Evolutionary conservation across 768 basidiomycete species (phyloP), one percentile per base, ranked within the genome.

Genomic region (Pleurotus salmoneostramineus): DNA sequence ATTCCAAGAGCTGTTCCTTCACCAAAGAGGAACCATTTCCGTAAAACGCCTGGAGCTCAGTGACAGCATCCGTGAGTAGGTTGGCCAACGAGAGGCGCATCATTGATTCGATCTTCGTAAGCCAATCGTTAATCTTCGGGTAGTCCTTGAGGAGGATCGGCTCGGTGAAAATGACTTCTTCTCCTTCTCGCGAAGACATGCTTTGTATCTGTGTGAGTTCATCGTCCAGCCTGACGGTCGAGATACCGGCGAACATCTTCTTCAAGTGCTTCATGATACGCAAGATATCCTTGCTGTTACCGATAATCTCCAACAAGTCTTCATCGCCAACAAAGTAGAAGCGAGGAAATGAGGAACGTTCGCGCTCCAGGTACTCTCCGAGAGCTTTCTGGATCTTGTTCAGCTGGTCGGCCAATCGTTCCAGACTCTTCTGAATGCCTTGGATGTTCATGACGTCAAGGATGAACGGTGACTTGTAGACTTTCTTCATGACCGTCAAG

Each of bases 301-400:
- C 97, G 62, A 99, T 98, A 65, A 99, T 99, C 72, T 99, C 97
- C 61, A 99, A 81, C 60, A 99, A 75, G 69, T 99, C 97, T 69
- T 99, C 97, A 72, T 99, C 97, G 65, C 97, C 97, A 55, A 99
- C 95, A 66, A 99, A 99, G 75, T 99, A 99, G 78, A 99, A 99
- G 6, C 97, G 91, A 66, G 97, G 97, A 84, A 99, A 99, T 0
- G 93, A 94, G 3, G 96, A 88, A 57, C 97, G 88, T 68, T 99
- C 97, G 56, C 97, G 87, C 68, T 99, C 97, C 31, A 99, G 83
- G 68, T 99, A 99, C 77, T 99, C 97, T 71, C 97, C 97, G 3
- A 99, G 83, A 0, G 97, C 97, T 71, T 99, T 99, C 72, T 99
- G 97, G 49, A 99, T 99, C 79, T 99, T 98, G 78, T 91, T 92